Evolutionary conservation across 2,329 filamentous ascomycete species (phyloP).

Genomic region (Aspergillus cejpii): DNA sequence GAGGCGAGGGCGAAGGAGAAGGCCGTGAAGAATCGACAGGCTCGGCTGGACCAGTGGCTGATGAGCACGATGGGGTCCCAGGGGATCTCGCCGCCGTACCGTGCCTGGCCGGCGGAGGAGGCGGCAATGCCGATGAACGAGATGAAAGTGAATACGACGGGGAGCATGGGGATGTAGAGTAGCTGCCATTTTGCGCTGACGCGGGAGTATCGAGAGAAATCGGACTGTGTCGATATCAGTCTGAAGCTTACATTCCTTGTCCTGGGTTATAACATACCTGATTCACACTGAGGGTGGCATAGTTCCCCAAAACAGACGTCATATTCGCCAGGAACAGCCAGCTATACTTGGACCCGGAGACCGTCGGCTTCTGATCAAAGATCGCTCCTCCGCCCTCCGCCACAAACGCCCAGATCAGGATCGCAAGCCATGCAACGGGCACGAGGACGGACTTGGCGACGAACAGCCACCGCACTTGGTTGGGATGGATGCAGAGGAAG

Average conservation of each 20-base stretch:
- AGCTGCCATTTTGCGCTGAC: conserved; percentile 46
- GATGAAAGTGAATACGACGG: conserved; percentile 50
- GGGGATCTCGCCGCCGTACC: conserved; percentile 33
- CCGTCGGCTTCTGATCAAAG: conserved; percentile 42
- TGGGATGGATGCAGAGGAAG: conserved; percentile 40
- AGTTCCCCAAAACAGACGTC: conserved; percentile 48
- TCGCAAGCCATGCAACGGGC: conserved; percentile 55
- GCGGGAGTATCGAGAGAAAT: conserved; percentile 51
- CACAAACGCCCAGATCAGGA: conserved; percentile 57
- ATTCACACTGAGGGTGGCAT: conserved; percentile 48
- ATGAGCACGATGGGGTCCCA: conserved; percentile 43
- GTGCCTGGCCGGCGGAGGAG: conserved; percentile 37
- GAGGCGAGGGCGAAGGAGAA: conserved; percentile 51
- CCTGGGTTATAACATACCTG: conserved; percentile 24
- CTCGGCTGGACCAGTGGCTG: conserved; percentile 35
- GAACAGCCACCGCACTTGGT: conserved; percentile 37
- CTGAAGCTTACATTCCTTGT: neutral
- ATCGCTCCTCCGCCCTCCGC: conserved; percentile 48
- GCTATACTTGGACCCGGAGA: conserved; percentile 47
- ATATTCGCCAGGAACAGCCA: conserved; percentile 50
- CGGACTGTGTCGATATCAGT: conserved; percentile 37
- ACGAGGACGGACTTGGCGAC: conserved; percentile 40
- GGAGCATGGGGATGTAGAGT: conserved; percentile 47
- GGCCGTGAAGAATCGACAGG: conserved; percentile 47
- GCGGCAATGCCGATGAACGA: conserved; percentile 43